Evolutionary conservation across 306 rosid species (phyloP).

Genomic region (Sphenostylis stenocarpa): DNA sequence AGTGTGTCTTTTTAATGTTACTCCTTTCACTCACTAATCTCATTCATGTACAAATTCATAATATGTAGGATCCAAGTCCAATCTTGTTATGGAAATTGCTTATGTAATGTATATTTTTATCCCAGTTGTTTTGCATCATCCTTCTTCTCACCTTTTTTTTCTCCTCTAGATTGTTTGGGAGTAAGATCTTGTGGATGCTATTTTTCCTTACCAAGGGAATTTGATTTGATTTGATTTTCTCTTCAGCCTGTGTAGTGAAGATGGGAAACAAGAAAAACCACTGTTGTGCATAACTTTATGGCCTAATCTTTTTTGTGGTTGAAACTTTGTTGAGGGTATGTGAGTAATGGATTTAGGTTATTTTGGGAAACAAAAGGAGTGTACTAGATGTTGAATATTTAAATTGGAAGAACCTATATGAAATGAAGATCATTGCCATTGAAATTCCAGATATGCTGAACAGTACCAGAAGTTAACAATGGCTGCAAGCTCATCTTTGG

Average conservation of each 20-base stretch:
- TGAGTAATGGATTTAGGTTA: neutral
- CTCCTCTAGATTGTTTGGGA: too few species aligned
- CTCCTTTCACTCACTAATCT: slow-evolving; percentile 34
- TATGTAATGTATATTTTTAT: slow-evolving; percentile 26
- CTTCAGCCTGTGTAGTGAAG: neutral
- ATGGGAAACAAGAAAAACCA: neutral
- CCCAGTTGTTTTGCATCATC: neutral
- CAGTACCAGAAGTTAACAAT: too few species aligned
- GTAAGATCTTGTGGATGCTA: too few species aligned
- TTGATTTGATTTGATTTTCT: too few species aligned
- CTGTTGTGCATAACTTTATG: neutral
- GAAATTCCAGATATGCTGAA: too few species aligned
- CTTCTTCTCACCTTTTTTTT: too few species aligned
- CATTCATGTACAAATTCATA: slow-evolving; percentile 46
- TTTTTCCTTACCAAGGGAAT: too few species aligned
- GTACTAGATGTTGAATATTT: neutral
- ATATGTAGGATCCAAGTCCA: slow-evolving; percentile 7
- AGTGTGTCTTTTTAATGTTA: slow-evolving; percentile 23
- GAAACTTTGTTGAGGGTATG: neutral
- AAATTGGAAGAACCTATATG: too few species aligned
- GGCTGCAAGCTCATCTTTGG: neutral
- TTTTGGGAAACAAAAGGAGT: neutral
- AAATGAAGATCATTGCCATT: too few species aligned
- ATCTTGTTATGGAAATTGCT: slow-evolving; percentile 21
- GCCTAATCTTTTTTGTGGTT: neutral